Conservation (phyloP, 2,329 filamentous ascomycete genomes). For the Monilinia polystroma region DNA sequence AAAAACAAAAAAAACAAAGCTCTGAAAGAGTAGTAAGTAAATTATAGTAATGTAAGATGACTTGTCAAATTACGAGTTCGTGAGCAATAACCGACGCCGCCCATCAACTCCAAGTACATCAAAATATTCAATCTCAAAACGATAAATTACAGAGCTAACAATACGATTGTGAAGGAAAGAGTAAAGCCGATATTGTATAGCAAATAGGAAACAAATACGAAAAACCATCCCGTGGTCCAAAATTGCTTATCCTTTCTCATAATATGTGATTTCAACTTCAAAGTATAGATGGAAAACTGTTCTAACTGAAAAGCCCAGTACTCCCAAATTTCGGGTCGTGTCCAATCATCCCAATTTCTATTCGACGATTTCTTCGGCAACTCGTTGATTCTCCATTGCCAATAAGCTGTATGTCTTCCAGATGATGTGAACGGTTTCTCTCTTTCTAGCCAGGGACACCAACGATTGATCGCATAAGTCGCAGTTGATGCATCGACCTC, state of each 20-base stretch:
- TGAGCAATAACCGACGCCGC: background rate
- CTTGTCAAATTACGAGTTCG: background rate
- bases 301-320: slow-evolving; percentile 3
- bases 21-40: no score
- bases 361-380: slow-evolving; percentile 18
- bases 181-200: background rate
- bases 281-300: background rate
- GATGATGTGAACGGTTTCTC: slow-evolving; percentile 24
- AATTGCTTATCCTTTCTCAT: slow-evolving; percentile 13
- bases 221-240: background rate
- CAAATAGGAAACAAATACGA: slow-evolving; percentile 1
- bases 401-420: slow-evolving; percentile 25
- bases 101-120: background rate
- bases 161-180: background rate
- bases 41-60: background rate
- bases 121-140: background rate
- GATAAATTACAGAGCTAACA: background rate
- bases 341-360: slow-evolving; percentile 29
- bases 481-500: slow-evolving; percentile 23
- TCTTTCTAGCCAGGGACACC: slow-evolving; percentile 27
- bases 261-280: slow-evolving; percentile 1
- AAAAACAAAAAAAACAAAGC: no score
- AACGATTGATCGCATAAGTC: slow-evolving; percentile 23
- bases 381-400: slow-evolving; percentile 27
- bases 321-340: background rate